A percentile compares a stretch with the other conserved stretches of the same genome.
Conservation (phyloP, 164 flowering plant species). For the Warburgia ugandensis region DNA sequence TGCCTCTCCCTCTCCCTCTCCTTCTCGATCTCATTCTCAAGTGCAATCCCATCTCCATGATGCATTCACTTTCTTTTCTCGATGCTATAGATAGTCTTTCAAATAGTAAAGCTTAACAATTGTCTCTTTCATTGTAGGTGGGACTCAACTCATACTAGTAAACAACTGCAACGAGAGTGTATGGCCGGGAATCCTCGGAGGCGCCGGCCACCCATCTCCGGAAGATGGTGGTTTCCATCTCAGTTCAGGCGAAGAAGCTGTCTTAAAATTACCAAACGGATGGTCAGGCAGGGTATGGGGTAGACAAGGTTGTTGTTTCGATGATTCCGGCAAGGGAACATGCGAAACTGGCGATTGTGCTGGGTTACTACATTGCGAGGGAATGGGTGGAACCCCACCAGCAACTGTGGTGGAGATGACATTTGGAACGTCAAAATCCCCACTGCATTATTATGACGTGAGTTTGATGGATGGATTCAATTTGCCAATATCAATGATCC, state of each 20-base stretch:
- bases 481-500: conserved; percentile 68
- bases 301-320: conserved; percentile 46
- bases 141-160: conserved; percentile 41
- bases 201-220: conserved; percentile 55
- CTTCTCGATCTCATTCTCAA: conserved; percentile 18
- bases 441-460: conserved; percentile 62
- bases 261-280: conserved; percentile 26
- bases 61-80: background rate
- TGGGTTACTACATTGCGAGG: conserved; percentile 38
- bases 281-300: conserved; percentile 73
- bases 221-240: conserved; percentile 75
- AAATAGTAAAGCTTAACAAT: background rate
- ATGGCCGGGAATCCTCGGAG: conserved; percentile 74
- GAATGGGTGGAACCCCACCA: conserved; percentile 55
- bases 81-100: background rate
- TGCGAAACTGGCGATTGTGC: conserved; percentile 60
- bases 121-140: conserved; percentile 28
- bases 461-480: conserved; percentile 81
- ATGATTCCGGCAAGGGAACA: conserved; percentile 26
- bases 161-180: conserved; percentile 60
- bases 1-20: conserved; percentile 14
- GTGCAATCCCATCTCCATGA: no score
- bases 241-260: conserved; percentile 32
- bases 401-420: conserved; percentile 68
- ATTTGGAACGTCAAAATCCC: conserved; percentile 33